Evolutionary conservation across 192 early-diverging fungal genomes (phyloP).

Genomic region (Coemansia sp.): DNA sequence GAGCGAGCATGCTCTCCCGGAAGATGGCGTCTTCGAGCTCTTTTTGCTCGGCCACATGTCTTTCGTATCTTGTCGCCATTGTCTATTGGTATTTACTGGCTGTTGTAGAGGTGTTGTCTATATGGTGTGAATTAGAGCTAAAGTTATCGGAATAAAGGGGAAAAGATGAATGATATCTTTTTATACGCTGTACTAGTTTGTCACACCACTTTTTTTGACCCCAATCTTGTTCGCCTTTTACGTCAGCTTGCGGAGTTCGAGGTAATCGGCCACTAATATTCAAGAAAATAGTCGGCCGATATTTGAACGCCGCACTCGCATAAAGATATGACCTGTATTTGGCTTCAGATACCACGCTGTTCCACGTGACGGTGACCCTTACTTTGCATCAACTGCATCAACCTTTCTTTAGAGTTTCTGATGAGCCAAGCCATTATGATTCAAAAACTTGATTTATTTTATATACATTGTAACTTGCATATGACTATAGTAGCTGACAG

Average conservation of each 20-base stretch:
- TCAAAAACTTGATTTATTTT: background rate
- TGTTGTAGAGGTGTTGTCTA: background rate
- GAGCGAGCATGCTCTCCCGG: constrained; percentile 42
- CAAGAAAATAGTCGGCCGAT: constrained; percentile 6
- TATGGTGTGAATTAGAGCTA: background rate
- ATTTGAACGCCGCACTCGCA: background rate
- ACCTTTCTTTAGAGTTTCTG: background rate
- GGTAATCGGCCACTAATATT: no score
- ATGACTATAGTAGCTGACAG: constrained; percentile 9
- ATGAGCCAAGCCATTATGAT: no score
- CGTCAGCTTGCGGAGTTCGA: no score
- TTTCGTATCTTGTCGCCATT: constrained; percentile 30
- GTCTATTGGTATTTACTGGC: background rate
- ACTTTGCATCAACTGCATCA: background rate
- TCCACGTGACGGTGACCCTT: background rate
- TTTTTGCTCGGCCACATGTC: constrained; percentile 21
- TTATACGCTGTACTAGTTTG: no score
- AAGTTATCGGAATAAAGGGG: background rate
- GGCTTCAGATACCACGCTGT: background rate
- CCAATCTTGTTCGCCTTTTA: background rate
- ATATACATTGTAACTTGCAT: background rate
- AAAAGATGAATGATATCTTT: no score
- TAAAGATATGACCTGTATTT: background rate
- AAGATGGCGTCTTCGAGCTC: constrained; percentile 31
- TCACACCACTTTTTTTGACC: background rate